phyloP scores from a whole-genome alignment of 2,329 filamentous ascomycete species.

The Exserohilum turcica region DNA sequence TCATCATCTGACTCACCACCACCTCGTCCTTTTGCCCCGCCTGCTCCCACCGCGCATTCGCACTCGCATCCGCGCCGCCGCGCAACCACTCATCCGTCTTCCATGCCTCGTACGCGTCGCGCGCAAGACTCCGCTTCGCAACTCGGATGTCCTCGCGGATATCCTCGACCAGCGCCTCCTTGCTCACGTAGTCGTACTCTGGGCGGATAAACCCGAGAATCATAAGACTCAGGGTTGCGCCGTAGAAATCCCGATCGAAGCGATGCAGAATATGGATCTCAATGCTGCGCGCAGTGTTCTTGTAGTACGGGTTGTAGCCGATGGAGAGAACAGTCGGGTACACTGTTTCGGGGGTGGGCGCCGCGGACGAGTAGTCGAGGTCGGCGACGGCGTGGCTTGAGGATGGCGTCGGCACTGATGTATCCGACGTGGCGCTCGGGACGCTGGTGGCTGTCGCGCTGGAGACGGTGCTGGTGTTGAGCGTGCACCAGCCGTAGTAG shows the following conservation, averaged over 20 bases:
- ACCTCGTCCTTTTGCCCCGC: constrained; percentile 17
- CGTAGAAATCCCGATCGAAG: constrained; percentile 85
- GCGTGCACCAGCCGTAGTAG: constrained; percentile 89
- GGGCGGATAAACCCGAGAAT: constrained; percentile 87
- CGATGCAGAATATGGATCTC: constrained; percentile 87
- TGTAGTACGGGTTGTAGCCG: constrained; percentile 97
- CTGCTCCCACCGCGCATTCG: constrained; percentile 3
- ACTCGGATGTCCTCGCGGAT: constrained; percentile 90
- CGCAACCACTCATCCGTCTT: constrained; percentile 53
- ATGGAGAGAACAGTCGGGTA: constrained; percentile 45
- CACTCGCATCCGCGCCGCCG: constrained; percentile 3
- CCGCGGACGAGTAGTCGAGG: constrained; percentile 26
- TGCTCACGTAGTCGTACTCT: constrained; percentile 83
- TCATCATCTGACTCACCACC: constrained; percentile 19
- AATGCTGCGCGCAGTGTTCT: constrained; percentile 82
- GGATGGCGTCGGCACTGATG: constrained; percentile 19
- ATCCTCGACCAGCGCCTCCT: constrained; percentile 84
- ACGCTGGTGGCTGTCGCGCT: constrained; percentile 42
- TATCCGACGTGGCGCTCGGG: constrained; percentile 26
- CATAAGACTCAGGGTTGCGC: constrained; percentile 74
- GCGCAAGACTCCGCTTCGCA: constrained; percentile 70
- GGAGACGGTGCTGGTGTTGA: constrained; percentile 58
- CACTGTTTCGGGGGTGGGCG: constrained; percentile 18
- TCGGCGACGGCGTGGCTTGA: constrained; percentile 38
- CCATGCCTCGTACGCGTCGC: constrained; percentile 64